Conservation (phyloP, 768 basidiomycete genomes). For the Calocybe cyanea region DNA sequence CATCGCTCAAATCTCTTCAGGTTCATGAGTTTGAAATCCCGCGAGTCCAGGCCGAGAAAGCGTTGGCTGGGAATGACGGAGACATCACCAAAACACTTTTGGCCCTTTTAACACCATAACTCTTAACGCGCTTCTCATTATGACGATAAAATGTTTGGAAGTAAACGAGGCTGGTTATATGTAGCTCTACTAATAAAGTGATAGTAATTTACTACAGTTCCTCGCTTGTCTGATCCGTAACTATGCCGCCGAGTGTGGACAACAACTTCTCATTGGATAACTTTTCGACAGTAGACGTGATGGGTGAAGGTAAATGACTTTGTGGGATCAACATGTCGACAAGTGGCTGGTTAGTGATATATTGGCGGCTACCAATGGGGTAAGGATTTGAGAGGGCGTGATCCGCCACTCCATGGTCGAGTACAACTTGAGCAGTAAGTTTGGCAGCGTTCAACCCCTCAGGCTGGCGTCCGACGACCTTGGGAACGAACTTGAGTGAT, state of each 20-base stretch:
- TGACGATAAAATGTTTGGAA: too few species aligned
- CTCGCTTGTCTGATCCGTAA: too few species aligned
- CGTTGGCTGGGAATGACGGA: slow-evolving; percentile 48
- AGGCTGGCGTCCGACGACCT: slow-evolving; percentile 38
- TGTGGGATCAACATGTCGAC: background rate
- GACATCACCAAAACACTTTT: slow-evolving; percentile 49
- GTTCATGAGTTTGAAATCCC: slow-evolving; percentile 64
- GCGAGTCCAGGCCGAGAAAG: slow-evolving; percentile 54
- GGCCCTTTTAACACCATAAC: slow-evolving; percentile 29
- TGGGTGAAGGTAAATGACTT: background rate
- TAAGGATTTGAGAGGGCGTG: slow-evolving; percentile 41
- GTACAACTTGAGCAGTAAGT: slow-evolving; percentile 27
- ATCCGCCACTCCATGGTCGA: slow-evolving; percentile 18
- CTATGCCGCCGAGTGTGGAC: too few species aligned
- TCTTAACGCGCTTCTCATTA: background rate
- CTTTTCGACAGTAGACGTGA: background rate
- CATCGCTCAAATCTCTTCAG: slow-evolving; percentile 25
- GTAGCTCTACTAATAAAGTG: too few species aligned
- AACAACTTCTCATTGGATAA: too few species aligned
- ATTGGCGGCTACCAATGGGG: slow-evolving; percentile 45
- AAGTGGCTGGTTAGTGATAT: slow-evolving; percentile 24
- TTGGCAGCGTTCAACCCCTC: slow-evolving; percentile 34
- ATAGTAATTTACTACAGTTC: too few species aligned
- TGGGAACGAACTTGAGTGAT: slow-evolving; percentile 33
- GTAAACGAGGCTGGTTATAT: too few species aligned